Percentiles rank a stretch among this genome's conserved stretches.
Conservation (phyloP, 805 yeast genomes). For the Wickerhamiella bombiphila region DNA sequence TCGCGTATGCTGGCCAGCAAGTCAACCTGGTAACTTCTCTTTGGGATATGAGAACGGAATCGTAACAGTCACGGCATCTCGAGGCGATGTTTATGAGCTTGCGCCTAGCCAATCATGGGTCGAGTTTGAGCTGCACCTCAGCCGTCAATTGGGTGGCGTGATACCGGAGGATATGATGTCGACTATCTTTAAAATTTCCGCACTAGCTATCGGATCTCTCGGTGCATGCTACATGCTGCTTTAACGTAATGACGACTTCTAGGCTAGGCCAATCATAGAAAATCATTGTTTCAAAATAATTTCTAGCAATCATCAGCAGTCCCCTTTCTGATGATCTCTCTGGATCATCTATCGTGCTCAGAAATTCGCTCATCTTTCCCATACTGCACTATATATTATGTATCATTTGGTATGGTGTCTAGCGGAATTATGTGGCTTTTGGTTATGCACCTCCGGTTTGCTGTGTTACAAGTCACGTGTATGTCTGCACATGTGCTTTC, state of each 20-base stretch:
- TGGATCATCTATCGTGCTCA: too few relatives aligned
- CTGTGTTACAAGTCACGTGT: too few relatives aligned
- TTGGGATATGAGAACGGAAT: constrained; percentile 11
- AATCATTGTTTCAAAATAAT: background rate
- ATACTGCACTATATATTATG: too few relatives aligned
- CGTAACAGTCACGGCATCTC: constrained; percentile 5
- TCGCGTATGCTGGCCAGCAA: constrained; percentile 26
- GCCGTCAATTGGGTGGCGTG: constrained; percentile 6
- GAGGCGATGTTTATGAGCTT: constrained; percentile 1
- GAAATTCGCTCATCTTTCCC: too few relatives aligned
- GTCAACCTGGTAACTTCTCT: constrained; percentile 19
- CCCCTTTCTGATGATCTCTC: too few relatives aligned
- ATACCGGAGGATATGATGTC: constrained; percentile 10
- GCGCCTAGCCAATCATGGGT: constrained; percentile 1
- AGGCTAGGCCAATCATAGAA: background rate
- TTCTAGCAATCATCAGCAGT: too few relatives aligned
- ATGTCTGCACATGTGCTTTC: too few relatives aligned
- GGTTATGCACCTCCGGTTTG: too few relatives aligned
- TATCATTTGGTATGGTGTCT: too few relatives aligned
- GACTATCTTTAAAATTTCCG: background rate
- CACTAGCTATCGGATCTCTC: background rate
- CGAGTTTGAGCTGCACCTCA: constrained; percentile 7
- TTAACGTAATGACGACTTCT: background rate
- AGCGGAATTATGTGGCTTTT: too few relatives aligned
- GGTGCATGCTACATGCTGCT: background rate